Conservation (phyloP, 768 basidiomycete species). For the Paxillus rubicundulus region DNA sequence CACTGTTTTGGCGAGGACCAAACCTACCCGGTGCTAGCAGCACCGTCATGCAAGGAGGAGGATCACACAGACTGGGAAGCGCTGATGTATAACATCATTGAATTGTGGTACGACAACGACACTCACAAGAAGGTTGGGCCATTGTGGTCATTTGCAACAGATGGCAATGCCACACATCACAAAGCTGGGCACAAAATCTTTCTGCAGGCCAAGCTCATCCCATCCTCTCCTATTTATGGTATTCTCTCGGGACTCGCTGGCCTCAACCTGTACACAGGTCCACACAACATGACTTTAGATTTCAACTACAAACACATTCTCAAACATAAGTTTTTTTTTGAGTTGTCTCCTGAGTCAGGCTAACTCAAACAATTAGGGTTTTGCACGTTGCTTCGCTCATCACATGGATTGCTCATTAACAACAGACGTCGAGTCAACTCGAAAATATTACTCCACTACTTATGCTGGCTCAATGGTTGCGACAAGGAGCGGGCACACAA, state of each 20-base stretch:
- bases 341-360: not conserved
- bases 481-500: not conserved
- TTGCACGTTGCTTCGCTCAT: constrained; percentile 10
- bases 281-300: constrained; percentile 10
- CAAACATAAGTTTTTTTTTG: constrained; percentile 11
- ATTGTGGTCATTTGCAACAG: constrained; percentile 16
- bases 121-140: constrained; percentile 1
- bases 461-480: not conserved
- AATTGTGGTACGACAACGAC: not conserved
- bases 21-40: constrained; percentile 8
- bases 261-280: constrained; percentile 12
- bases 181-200: constrained; percentile 8
- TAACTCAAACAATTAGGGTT: constrained; percentile 4
- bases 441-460: not conserved
- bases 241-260: constrained; percentile 6
- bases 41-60: constrained; percentile 12
- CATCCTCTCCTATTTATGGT: constrained; percentile 1
- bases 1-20: not conserved
- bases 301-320: constrained; percentile 18
- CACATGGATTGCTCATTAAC: not conserved
- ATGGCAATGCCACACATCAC: constrained; percentile 13
- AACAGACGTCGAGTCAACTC: not conserved
- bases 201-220: not conserved
- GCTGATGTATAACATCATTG: not conserved
- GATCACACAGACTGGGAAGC: not conserved